A percentile compares a stretch with the other conserved stretches of the same genome.
Conservation (phyloP, 164 flowering plant genomes). For the Vitis cinerea region DNA sequence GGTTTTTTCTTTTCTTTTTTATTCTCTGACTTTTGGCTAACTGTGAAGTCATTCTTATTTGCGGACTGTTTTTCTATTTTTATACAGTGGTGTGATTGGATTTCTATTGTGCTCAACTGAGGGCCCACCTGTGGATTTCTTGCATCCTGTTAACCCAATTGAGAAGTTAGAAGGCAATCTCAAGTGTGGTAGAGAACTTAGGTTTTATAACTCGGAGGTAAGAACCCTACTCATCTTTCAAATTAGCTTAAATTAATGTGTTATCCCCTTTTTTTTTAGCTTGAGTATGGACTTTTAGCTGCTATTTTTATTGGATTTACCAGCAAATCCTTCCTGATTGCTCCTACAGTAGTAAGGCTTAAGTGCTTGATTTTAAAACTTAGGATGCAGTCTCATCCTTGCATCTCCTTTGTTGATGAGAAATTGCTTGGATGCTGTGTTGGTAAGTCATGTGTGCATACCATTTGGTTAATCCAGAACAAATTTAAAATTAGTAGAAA, state of each 20-base stretch:
- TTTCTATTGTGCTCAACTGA: slow-evolving; percentile 87
- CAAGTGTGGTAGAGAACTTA: slow-evolving; percentile 63
- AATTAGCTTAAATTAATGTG: not conserved
- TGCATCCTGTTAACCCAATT: slow-evolving; percentile 87
- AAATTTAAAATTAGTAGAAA: too few species aligned
- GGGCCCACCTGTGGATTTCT: slow-evolving; percentile 83
- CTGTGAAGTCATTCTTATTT: not conserved
- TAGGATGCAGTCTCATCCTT: too few species aligned
- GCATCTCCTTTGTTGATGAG: too few species aligned
- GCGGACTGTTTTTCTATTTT: not conserved
- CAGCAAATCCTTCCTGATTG: too few species aligned
- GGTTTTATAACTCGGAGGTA: slow-evolving; percentile 93
- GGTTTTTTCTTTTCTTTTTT: not conserved
- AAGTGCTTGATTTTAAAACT: too few species aligned
- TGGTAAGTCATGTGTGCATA: too few species aligned
- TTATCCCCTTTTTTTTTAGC: not conserved
- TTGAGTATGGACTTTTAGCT: too few species aligned
- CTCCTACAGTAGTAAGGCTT: too few species aligned
- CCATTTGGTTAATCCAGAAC: too few species aligned
- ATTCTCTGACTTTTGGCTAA: not conserved
- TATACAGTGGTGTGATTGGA: slow-evolving; percentile 86
- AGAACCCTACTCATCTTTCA: not conserved
- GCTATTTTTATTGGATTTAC: too few species aligned
- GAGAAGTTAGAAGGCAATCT: slow-evolving; percentile 78
- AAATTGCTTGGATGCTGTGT: too few species aligned